Evolutionary conservation across 192 early-diverging fungal species (phyloP).

Genomic region (Coemansia interrupta): DNA sequence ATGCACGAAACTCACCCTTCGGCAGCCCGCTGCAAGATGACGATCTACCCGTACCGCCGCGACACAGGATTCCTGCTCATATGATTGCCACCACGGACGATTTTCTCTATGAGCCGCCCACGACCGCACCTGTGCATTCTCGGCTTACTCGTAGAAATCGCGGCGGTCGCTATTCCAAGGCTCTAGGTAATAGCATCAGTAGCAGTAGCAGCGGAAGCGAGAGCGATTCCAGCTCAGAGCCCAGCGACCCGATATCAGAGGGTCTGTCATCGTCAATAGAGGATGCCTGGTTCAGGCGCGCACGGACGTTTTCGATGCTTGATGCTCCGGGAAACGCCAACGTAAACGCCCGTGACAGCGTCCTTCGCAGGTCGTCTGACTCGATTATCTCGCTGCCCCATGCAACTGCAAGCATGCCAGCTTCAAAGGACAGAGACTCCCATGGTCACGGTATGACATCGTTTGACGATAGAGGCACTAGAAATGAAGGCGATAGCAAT

Average conservation of each 20-base stretch:
- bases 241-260: background rate
- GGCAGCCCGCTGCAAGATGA: slow-evolving; percentile 5
- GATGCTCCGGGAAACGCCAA: background rate
- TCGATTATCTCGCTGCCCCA: slow-evolving; percentile 24
- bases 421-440: background rate
- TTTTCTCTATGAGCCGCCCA: background rate
- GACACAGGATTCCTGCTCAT: slow-evolving; percentile 10
- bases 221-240: slow-evolving; percentile 9
- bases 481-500: slow-evolving; percentile 1
- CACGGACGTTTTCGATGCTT: slow-evolving; percentile 27
- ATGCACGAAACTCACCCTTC: background rate
- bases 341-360: background rate
- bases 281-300: slow-evolving; percentile 25
- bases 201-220: slow-evolving; percentile 4
- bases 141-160: no score
- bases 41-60: slow-evolving; percentile 8
- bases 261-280: slow-evolving; percentile 20
- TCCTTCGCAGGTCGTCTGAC: slow-evolving; percentile 4
- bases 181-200: background rate
- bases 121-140: no score
- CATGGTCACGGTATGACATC: background rate
- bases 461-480: no score
- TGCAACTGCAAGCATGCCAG: slow-evolving; percentile 23
- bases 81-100: slow-evolving; percentile 4
- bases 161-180: no score